Conservation (phyloP, 2,329 filamentous ascomycete species). For the Epicoccum nigrum region DNA sequence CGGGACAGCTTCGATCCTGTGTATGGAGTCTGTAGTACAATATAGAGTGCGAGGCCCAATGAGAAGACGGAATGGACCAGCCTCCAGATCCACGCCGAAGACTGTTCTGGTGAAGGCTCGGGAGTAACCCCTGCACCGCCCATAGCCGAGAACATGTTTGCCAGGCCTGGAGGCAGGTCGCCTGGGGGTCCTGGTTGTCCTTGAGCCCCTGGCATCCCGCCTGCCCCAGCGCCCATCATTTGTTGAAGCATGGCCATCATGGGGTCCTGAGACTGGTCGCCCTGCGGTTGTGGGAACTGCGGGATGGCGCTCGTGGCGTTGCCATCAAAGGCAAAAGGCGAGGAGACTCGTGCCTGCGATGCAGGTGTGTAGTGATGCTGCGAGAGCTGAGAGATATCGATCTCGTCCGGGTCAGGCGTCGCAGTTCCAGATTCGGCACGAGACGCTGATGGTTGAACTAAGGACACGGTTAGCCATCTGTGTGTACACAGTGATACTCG, state of each 20-base stretch:
- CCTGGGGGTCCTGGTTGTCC: conserved; percentile 35
- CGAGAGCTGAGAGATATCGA: conserved; percentile 82
- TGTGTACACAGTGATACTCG: not conserved
- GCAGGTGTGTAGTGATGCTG: conserved; percentile 70
- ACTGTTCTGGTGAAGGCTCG: conserved; percentile 48
- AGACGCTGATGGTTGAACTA: conserved; percentile 32
- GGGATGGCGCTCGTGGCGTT: conserved; percentile 26
- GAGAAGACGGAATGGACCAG: conserved; percentile 76
- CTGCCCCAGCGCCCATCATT: conserved; percentile 62
- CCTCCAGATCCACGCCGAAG: conserved; percentile 67
- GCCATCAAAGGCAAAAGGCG: conserved; percentile 42
- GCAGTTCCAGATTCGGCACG: conserved; percentile 33
- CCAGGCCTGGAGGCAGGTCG: conserved; percentile 50
- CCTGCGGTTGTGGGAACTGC: conserved; percentile 19
- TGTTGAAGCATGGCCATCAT: conserved; percentile 79
- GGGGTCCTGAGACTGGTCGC: conserved; percentile 60
- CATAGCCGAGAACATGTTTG: conserved; percentile 54
- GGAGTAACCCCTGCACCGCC: conserved; percentile 41
- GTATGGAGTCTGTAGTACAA: conserved; percentile 71
- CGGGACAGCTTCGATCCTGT: conserved; percentile 69
- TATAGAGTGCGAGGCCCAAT: conserved; percentile 71
- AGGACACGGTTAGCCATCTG: conserved; percentile 30
- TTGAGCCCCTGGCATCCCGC: conserved; percentile 41
- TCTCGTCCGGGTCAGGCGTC: conserved; percentile 69
- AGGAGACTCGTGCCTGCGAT: conserved; percentile 50